Conservation (phyloP, 23 red algal genomes). For the Gracilariopsis chorda region DNA sequence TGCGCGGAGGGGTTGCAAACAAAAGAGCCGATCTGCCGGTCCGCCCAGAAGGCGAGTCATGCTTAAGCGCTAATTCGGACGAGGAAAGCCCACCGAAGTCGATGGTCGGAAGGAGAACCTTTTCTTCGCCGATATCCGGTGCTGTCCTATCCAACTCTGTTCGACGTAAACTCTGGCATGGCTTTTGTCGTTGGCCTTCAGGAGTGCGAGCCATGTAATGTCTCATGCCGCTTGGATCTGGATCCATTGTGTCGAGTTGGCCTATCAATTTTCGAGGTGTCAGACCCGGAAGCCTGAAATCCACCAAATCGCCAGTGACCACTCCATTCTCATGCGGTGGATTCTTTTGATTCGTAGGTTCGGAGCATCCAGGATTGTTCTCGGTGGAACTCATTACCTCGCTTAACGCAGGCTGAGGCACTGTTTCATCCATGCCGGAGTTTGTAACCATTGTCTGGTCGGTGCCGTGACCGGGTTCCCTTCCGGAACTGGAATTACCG, state of each 20-base stretch:
- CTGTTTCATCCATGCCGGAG: background rate
- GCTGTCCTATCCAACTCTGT: background rate
- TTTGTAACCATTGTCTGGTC: background rate
- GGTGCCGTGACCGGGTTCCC: background rate
- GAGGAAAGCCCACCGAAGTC: background rate
- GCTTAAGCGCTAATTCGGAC: conserved; percentile 2
- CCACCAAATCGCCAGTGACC: background rate
- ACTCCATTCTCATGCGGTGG: background rate
- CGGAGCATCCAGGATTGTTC: background rate
- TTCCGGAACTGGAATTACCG: background rate
- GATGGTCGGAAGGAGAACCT: background rate
- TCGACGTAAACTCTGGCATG: background rate
- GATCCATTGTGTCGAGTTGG: conserved; percentile 1
- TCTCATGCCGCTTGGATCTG: background rate
- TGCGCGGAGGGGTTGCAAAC: conserved; percentile 41
- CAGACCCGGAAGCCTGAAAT: conserved; percentile 27
- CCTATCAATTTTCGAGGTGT: conserved; percentile 1
- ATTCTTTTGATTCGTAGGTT: background rate
- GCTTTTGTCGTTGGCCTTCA: background rate
- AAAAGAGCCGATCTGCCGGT: background rate
- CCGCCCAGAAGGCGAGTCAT: conserved; percentile 15
- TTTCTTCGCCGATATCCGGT: conserved; percentile 1
- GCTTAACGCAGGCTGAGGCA: background rate
- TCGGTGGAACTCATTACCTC: background rate
- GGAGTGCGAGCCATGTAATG: conserved; percentile 1